These are phyloP conservation scores for Solanum verrucosum DNA, from an alignment of 257 asterid genomes.

Conservation along the genomic window DNA sequence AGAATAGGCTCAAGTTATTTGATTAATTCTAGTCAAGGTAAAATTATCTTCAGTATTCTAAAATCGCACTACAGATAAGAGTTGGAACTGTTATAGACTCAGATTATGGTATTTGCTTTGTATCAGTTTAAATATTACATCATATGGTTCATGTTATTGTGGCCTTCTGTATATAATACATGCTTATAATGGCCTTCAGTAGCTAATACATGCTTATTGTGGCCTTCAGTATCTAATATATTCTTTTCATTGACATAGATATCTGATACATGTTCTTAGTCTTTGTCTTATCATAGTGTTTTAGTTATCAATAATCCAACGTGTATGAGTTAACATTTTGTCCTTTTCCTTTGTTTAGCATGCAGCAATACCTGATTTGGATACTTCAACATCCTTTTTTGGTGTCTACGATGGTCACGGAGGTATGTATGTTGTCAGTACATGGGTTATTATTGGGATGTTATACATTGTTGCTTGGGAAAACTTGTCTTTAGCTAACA, in stretches of 20 bases:
- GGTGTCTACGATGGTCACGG: slow-evolving; percentile 99
- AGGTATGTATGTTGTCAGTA: slow-evolving; percentile 39
- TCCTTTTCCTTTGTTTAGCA: slow-evolving; percentile 40
- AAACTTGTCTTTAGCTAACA: not conserved
- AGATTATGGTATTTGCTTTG: not conserved
- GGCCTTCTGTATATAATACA: not conserved
- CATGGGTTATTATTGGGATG: not conserved
- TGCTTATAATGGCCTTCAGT: not conserved
- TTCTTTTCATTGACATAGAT: not conserved
- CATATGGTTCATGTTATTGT: not conserved
- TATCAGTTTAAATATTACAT: not conserved
- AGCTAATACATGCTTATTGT: not conserved
- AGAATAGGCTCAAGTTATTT: not conserved
- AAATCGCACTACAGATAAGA: not conserved
- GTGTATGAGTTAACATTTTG: not conserved
- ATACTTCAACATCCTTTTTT: slow-evolving; percentile 74
- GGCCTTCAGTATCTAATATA: not conserved
- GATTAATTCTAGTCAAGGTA: not conserved
- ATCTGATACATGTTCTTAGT: not conserved
- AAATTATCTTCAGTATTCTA: not conserved
- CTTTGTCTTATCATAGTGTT: not conserved
- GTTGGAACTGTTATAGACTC: not conserved
- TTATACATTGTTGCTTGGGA: not conserved
- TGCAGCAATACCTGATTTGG: slow-evolving; percentile 77
- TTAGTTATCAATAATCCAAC: not conserved